A percentile compares a stretch with the other conserved stretches of the same genome.
Conservation (phyloP, 1,139 yeast genomes). For the Hyphopichia burtonii region DNA sequence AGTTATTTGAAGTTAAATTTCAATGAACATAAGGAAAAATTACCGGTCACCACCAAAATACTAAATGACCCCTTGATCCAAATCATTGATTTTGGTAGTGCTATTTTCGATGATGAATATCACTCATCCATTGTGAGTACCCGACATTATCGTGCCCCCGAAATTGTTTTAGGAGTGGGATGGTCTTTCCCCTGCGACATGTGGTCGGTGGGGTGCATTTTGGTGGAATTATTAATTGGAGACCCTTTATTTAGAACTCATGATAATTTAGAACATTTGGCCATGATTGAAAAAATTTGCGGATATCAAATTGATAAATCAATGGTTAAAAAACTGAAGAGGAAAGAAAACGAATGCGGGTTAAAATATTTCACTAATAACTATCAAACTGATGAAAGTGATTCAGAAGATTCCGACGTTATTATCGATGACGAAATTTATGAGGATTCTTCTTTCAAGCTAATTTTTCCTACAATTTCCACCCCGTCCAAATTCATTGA, state of each 20-base stretch:
- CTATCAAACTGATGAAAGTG: slow-evolving; percentile 18
- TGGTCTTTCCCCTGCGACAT: slow-evolving; percentile 93
- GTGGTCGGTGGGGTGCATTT: slow-evolving; percentile 95
- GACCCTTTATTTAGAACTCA: slow-evolving; percentile 94
- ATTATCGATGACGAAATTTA: slow-evolving; percentile 32
- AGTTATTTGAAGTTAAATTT: slow-evolving; percentile 25
- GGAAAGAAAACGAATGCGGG: slow-evolving; percentile 44
- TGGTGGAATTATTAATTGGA: slow-evolving; percentile 92
- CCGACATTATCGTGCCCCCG: slow-evolving; percentile 96
- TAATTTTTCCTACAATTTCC: slow-evolving; percentile 33
- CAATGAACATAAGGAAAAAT: background rate
- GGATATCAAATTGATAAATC: slow-evolving; percentile 41
- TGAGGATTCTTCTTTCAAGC: slow-evolving; percentile 22
- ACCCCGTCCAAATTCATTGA: slow-evolving; percentile 49
- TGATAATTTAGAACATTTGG: slow-evolving; percentile 90
- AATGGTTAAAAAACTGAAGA: slow-evolving; percentile 37
- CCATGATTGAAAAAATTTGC: slow-evolving; percentile 84
- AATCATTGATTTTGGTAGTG: slow-evolving; percentile 94
- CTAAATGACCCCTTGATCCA: slow-evolving; percentile 78
- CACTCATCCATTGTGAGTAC: slow-evolving; percentile 92
- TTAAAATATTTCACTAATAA: slow-evolving; percentile 37
- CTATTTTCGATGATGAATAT: slow-evolving; percentile 90
- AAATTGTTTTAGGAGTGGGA: slow-evolving; percentile 87
- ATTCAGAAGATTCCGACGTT: slow-evolving; percentile 21
- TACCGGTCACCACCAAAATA: slow-evolving; percentile 47